These are phyloP conservation scores for Oryza rufipogon DNA, from an alignment of 176 grass and related monocot species.

Conservation along the genomic window DNA sequence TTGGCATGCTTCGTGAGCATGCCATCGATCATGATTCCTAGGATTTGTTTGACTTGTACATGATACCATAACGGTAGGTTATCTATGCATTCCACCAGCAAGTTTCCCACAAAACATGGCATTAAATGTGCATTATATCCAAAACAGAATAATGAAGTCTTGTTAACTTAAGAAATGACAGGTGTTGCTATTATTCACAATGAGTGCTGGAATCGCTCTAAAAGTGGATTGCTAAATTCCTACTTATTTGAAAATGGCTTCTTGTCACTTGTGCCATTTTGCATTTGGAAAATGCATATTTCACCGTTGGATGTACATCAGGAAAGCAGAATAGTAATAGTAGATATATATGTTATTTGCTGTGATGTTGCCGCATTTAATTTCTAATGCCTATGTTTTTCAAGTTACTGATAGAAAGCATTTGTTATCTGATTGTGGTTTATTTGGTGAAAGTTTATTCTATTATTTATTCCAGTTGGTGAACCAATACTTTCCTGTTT, in stretches of 20 bases:
- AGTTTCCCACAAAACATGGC: neutral
- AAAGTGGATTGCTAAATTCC: neutral
- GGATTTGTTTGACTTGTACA: too few species aligned
- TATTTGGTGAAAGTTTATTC: conserved; percentile 30
- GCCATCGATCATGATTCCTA: too few species aligned
- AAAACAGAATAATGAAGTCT: too few species aligned
- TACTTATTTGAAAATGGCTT: neutral
- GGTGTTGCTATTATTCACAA: too few species aligned
- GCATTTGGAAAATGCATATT: neutral
- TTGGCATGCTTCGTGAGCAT: too few species aligned
- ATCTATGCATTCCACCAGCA: too few species aligned
- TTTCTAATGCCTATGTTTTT: conserved; percentile 18
- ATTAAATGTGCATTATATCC: neutral
- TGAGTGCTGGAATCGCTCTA: neutral
- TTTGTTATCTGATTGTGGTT: neutral
- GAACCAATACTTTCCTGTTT: conserved; percentile 16
- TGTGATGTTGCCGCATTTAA: neutral
- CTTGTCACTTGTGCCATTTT: conserved; percentile 1
- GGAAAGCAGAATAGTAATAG: neutral
- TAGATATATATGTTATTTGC: neutral
- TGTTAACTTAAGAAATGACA: too few species aligned
- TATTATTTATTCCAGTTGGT: conserved; percentile 15
- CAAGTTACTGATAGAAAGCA: conserved; percentile 26
- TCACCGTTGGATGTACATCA: neutral
- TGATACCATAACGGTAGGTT: too few species aligned